Conservation (phyloP, 2,329 filamentous ascomycete species). For the Botrytis elliptica region DNA sequence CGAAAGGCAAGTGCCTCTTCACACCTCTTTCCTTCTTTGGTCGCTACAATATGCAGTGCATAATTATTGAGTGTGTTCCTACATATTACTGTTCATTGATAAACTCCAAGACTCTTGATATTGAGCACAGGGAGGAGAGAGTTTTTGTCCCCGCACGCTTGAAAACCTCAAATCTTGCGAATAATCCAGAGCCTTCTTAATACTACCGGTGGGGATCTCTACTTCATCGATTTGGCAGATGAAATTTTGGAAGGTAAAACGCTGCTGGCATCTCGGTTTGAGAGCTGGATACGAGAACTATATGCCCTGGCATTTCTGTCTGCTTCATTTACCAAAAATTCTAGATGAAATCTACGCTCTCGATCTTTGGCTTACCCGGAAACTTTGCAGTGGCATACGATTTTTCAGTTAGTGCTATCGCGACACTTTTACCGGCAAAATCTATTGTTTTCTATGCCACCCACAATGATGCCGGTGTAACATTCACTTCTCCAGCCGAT, state of each 20-base stretch:
- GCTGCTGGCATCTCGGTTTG: background rate
- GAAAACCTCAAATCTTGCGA: background rate
- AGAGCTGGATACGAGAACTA: background rate
- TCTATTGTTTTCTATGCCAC: background rate
- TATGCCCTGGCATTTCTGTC: background rate
- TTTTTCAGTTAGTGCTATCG: background rate
- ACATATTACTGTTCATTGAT: background rate
- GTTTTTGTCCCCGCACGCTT: background rate
- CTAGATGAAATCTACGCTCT: background rate
- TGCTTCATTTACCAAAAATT: background rate
- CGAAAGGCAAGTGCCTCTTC: background rate
- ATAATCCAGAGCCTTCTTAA: background rate
- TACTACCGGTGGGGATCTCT: background rate
- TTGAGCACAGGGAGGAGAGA: background rate
- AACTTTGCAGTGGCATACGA: background rate
- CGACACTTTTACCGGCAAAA: background rate
- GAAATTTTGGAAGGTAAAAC: background rate
- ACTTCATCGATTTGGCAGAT: background rate
- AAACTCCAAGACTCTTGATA: constrained; percentile 22
- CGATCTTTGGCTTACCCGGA: background rate
- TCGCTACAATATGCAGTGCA: background rate
- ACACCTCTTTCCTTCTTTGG: background rate
- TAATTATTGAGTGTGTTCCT: constrained; percentile 10
- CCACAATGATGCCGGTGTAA: background rate
- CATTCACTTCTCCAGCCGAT: background rate